Base-by-base conservation (phyloP, 2,329 filamentous ascomycete species). In the Xylaria sp. region DNA sequence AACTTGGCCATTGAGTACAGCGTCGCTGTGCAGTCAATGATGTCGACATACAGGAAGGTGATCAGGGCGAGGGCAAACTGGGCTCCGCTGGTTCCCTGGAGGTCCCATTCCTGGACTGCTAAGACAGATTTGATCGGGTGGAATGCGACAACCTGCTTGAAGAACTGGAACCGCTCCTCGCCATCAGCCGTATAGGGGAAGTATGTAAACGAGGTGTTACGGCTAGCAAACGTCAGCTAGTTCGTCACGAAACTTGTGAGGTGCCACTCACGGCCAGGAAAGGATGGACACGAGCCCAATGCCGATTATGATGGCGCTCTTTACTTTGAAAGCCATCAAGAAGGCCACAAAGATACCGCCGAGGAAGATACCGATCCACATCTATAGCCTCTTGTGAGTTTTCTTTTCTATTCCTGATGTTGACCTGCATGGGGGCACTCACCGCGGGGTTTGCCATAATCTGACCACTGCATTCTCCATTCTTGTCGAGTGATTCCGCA, bases 301-400 rank as follows among this genome's bases (percentile, higher is more conserved):
- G 2, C 89, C 89, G 20, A 88, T 82, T 49, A 91, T 83, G 57
- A 92, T 89, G 44, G 88, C 87, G 50, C 87, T 87, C 68, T 90
- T 91, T 72, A 91, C 78, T 38, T 86, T 83, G 69, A 88, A 92
- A 17, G 88, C 82, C 88, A 91, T 91, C 72, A 96, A 83, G 61
- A 93, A 82, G 4, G 89, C 85, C 0, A 91, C 93, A 37, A 95
- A 71, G 42, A 96, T 78, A 29, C 91, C 90, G 13, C 92, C 90
- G 49, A 87, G 85, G 67, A 91, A 87, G 60, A 96, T 88, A 9
- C 90, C 92, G 49, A 95, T 83, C 92, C 92, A 96, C 80, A 95
- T 76, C 84, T 86, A 55, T 42, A 42, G 43, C 17, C 5, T 22
- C 46, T 18, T 24, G 50, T 69, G 13, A 69, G 65, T 41, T 38